phyloP scores from a whole-genome alignment of 78 protist genomes.

The Capsaspora owczarzaki region DNA sequence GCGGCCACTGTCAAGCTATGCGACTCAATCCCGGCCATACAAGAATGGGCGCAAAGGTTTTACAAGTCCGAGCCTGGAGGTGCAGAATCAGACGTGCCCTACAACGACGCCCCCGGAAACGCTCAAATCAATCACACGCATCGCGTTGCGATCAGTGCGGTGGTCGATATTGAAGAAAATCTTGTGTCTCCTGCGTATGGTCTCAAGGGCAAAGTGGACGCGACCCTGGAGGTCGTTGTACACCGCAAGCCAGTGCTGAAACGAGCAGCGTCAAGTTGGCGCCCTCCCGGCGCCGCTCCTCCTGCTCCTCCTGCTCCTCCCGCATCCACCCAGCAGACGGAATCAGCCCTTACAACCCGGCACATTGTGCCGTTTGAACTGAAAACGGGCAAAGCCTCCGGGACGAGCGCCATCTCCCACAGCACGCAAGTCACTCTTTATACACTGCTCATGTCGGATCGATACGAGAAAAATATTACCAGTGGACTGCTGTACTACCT shows the following conservation, averaged over 20 bases:
- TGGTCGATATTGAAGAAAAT: slow-evolving; percentile 32
- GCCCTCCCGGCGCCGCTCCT: too few relatives aligned
- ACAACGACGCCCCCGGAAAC: background rate
- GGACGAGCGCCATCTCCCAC: background rate
- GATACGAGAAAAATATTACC: background rate
- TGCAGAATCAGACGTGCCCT: background rate
- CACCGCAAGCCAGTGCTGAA: too few relatives aligned
- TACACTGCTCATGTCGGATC: slow-evolving; percentile 29
- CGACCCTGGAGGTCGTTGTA: slow-evolving; percentile 20
- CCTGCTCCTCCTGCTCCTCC: too few relatives aligned
- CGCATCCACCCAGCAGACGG: too few relatives aligned
- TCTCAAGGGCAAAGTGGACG: slow-evolving; percentile 38
- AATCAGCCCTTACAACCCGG: too few relatives aligned
- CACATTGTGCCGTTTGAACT: slow-evolving; percentile 35
- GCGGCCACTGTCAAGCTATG: background rate
- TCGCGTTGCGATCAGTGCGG: background rate
- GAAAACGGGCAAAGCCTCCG: slow-evolving; percentile 21
- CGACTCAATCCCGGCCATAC: background rate
- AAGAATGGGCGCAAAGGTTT: background rate
- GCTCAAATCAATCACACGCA: background rate
- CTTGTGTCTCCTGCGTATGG: slow-evolving; percentile 32
- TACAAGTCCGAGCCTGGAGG: background rate
- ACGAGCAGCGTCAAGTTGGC: too few relatives aligned
- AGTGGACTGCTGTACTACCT: slow-evolving; percentile 28
- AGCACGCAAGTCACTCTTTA: slow-evolving; percentile 32